Conservation (phyloP, 768 basidiomycete species). For the Mycena kentingensis region DNA sequence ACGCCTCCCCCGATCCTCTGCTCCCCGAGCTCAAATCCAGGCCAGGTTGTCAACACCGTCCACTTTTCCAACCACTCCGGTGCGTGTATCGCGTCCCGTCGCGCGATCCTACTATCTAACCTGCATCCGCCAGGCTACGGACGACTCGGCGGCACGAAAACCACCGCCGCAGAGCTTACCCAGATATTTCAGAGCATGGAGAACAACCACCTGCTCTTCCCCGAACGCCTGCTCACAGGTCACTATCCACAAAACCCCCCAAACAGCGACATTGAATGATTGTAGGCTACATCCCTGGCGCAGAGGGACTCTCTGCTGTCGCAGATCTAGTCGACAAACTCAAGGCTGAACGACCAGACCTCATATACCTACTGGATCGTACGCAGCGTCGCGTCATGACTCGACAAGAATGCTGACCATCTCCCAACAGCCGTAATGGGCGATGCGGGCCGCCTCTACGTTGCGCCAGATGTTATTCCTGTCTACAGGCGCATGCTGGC, state of each 20-base stretch:
- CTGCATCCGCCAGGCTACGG: constrained; percentile 68
- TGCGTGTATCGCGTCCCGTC: constrained; percentile 35
- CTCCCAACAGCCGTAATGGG: constrained; percentile 83
- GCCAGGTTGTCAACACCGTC: constrained; percentile 84
- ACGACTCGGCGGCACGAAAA: constrained; percentile 75
- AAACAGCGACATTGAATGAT: not conserved
- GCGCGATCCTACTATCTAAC: not conserved
- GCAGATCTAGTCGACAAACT: constrained; percentile 63
- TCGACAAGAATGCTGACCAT: not conserved
- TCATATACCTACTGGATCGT: constrained; percentile 94
- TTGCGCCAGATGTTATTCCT: constrained; percentile 83
- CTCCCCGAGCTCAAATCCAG: constrained; percentile 14
- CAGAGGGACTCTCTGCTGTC: constrained; percentile 72
- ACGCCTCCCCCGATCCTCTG: constrained; percentile 30
- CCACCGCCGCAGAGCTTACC: constrained; percentile 75
- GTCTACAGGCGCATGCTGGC: constrained; percentile 79
- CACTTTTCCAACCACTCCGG: constrained; percentile 95
- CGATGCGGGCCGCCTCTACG: constrained; percentile 87
- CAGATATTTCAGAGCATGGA: constrained; percentile 75
- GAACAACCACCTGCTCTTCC: constrained; percentile 70
- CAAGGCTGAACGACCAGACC: constrained; percentile 52
- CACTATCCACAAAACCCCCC: not conserved
- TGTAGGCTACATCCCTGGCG: constrained; percentile 85
- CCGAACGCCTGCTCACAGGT: constrained; percentile 82
- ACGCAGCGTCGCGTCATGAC: constrained; percentile 32